Evolutionary conservation across 2,329 filamentous ascomycete genomes (phyloP).

Genomic region (Pseudogymnoascus sp.): DNA sequence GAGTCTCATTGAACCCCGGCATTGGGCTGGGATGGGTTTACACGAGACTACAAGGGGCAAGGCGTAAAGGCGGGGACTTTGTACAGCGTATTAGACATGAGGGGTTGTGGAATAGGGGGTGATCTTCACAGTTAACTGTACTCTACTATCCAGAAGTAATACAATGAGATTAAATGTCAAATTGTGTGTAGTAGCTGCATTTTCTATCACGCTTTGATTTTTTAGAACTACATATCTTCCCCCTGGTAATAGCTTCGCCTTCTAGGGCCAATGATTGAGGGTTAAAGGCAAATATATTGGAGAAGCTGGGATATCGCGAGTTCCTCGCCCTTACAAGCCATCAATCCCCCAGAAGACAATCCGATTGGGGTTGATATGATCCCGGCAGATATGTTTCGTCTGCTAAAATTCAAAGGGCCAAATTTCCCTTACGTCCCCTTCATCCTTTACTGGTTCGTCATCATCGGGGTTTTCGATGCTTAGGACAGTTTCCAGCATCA

Average conservation of each 20-base stretch:
- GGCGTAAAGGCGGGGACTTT: constrained; percentile 2
- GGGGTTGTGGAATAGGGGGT: neutral
- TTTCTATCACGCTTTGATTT: too few relatives aligned
- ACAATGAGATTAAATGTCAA: neutral
- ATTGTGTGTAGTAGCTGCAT: neutral
- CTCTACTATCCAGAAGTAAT: constrained; percentile 3
- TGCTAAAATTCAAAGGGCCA: neutral
- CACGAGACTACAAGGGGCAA: neutral
- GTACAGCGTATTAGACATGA: neutral
- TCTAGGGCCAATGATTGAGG: too few relatives aligned
- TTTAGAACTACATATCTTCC: too few relatives aligned
- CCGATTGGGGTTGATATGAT: too few relatives aligned
- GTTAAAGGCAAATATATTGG: too few relatives aligned
- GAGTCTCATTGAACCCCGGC: neutral
- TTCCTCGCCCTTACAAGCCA: too few relatives aligned
- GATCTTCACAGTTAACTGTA: neutral
- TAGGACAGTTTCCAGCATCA: constrained; percentile 5
- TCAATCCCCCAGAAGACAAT: too few relatives aligned
- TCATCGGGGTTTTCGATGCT: neutral
- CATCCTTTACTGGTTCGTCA: neutral
- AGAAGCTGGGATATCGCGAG: too few relatives aligned
- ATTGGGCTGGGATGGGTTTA: neutral
- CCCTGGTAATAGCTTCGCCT: too few relatives aligned
- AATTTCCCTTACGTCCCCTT: neutral
- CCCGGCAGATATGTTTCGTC: neutral